phyloP scores from a whole-genome alignment of 208 protist species.

The Entamoeba histolytica region DNA sequence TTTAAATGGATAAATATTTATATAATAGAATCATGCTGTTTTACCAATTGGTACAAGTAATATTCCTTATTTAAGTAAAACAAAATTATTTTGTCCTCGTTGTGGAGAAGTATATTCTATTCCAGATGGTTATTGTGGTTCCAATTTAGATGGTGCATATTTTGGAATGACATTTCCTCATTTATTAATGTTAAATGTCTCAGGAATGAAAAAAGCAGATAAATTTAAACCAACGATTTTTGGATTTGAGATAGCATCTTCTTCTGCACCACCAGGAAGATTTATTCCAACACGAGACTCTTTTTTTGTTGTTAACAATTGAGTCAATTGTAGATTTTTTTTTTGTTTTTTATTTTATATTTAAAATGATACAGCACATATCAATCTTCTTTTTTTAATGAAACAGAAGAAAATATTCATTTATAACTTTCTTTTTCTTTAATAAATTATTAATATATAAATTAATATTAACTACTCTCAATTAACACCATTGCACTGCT shows the following conservation, averaged over 20 bases:
- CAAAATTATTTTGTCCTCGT: conserved; percentile 11
- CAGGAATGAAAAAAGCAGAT: neutral
- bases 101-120: conserved; percentile 9
- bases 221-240: neutral
- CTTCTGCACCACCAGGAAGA: neutral
- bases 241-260: neutral
- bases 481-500: neutral
- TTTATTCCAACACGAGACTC: too few relatives aligned
- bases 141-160: conserved; percentile 13
- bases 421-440: too few relatives aligned
- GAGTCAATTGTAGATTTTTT: too few relatives aligned
- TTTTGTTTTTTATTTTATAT: too few relatives aligned
- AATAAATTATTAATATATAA: too few relatives aligned
- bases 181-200: conserved; percentile 13
- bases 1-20: neutral
- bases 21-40: neutral
- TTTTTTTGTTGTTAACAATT: too few relatives aligned
- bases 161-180: conserved; percentile 25
- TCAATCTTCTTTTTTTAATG: too few relatives aligned
- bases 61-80: neutral
- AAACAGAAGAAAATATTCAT: too few relatives aligned
- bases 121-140: neutral
- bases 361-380: too few relatives aligned
- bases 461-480: too few relatives aligned
- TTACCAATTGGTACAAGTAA: conserved; percentile 20